These are phyloP conservation scores for Hymenochaete sp. DNA, from an alignment of 1,284 basidiomycete genomes.

Conservation along the genomic window DNA sequence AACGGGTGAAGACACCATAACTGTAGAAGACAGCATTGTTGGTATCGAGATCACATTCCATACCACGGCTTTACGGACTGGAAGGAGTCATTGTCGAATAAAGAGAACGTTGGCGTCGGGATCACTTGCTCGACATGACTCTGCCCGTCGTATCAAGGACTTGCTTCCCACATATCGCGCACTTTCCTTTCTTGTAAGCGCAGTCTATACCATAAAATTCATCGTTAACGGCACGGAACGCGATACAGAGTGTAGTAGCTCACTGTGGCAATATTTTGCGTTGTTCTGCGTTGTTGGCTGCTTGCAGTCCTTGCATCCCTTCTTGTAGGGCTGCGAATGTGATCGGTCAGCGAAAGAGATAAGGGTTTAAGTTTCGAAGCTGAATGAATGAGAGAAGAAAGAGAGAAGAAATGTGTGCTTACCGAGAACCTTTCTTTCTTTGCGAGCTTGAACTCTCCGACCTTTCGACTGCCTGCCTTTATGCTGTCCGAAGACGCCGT, in stretches of 20 bases:
- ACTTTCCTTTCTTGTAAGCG: constrained; percentile 76
- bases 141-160: constrained; percentile 76
- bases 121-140: constrained; percentile 65
- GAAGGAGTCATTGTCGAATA: no score
- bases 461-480: constrained; percentile 69
- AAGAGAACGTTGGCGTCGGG: background rate
- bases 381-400: constrained; percentile 27
- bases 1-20: no score
- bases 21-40: no score
- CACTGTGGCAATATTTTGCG: constrained; percentile 81
- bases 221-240: background rate
- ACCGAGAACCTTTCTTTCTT: constrained; percentile 37
- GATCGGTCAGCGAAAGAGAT: background rate
- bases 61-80: no score
- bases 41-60: no score
- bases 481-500: constrained; percentile 59
- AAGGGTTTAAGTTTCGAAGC: background rate
- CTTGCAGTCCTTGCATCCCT: constrained; percentile 79
- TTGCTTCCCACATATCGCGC: constrained; percentile 76
- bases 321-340: constrained; percentile 59
- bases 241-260: constrained; percentile 18
- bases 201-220: constrained; percentile 44
- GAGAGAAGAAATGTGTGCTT: constrained; percentile 27
- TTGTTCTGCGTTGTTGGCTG: constrained; percentile 71
- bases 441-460: constrained; percentile 78